A percentile compares a stretch with the other conserved stretches of the same genome.
phyloP scores from a whole-genome alignment of 768 basidiomycete genomes.

The Mycena indigotica region DNA sequence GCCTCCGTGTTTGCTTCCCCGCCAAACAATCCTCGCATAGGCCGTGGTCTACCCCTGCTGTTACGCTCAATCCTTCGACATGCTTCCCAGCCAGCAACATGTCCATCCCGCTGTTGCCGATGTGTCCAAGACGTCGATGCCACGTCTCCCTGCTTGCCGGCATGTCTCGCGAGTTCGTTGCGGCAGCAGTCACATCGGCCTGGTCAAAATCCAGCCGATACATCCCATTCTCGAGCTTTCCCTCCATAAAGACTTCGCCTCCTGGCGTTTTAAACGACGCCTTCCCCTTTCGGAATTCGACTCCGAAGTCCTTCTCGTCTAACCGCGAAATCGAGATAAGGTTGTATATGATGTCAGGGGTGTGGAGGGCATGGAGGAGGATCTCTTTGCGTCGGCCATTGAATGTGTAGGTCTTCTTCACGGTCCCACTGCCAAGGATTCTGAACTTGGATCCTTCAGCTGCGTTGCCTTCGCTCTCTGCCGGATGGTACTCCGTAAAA shows the following conservation, averaged over 20 bases:
- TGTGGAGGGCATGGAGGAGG: not conserved
- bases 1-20: constrained; percentile 12
- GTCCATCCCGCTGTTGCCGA: constrained; percentile 1
- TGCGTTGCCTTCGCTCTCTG: constrained; percentile 3
- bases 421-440: not conserved
- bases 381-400: not conserved
- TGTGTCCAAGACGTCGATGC: constrained; percentile 13
- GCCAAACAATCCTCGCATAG: constrained; percentile 5
- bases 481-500: constrained; percentile 6
- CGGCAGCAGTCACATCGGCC: not conserved
- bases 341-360: not conserved
- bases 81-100: not conserved
- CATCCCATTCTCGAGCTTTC: not conserved
- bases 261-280: not conserved
- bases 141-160: constrained; percentile 6
- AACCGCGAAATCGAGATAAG: not conserved
- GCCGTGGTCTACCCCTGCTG: not conserved
- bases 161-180: not conserved
- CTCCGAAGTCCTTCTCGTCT: not conserved
- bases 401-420: not conserved
- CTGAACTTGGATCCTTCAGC: constrained; percentile 9
- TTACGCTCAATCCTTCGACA: constrained; percentile 6
- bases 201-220: not conserved
- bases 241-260: not conserved
- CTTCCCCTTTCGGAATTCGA: not conserved